Base-by-base conservation (phyloP, 2,329 filamentous ascomycete genomes). In the Neofusicoccum kwambonambiense region DNA sequence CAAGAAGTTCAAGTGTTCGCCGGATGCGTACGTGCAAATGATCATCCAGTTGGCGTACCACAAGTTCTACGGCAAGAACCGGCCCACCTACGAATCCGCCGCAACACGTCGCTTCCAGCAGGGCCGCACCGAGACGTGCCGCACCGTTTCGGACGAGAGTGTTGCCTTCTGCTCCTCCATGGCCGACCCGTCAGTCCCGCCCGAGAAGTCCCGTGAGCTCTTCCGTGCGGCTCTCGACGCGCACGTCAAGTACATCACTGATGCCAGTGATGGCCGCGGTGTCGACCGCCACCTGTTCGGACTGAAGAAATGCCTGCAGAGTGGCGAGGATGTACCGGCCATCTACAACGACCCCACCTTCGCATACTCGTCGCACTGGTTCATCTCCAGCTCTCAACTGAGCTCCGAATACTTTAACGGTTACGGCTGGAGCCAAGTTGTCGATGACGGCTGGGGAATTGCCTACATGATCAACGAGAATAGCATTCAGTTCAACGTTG, bases 391-490 rank as follows among this genome's bases (percentile, higher is more conserved):
- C 34, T 92, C 88, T 67, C 96, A 99, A 82, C 82, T 99, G 76
- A 95, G 90, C 80, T 93, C 90, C 39, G 96, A 99, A 82, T 97
- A 91, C 84, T 99, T 98, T 81, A 99, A 99, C 77, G 95, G 96
- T 27, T 99, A 99, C 79, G 95, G 95, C 51, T 99, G 95, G 95
- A 95, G 91, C 75, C 94, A 99, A 82, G 95, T 99, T 61, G 90
- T 98, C 64, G 93, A 98, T 74, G 91, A 90, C 67, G 95, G 95
- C 35, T 99, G 95, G 80, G 95, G 95, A 47, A 96, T 99, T 75
- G 95, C 95, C 44, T 99, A 99, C 78, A 99, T 99, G 95, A 98
- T 99, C 78, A 99, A 99, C 77, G 94, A 98, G 84, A 96, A 97
- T 79, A 96, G 92, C 78, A 86, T 99, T 69, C 95, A 98, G 86